These are phyloP conservation scores for Macaranga tanarius DNA, from an alignment of 441 rosid genomes.

Conservation along the genomic window DNA sequence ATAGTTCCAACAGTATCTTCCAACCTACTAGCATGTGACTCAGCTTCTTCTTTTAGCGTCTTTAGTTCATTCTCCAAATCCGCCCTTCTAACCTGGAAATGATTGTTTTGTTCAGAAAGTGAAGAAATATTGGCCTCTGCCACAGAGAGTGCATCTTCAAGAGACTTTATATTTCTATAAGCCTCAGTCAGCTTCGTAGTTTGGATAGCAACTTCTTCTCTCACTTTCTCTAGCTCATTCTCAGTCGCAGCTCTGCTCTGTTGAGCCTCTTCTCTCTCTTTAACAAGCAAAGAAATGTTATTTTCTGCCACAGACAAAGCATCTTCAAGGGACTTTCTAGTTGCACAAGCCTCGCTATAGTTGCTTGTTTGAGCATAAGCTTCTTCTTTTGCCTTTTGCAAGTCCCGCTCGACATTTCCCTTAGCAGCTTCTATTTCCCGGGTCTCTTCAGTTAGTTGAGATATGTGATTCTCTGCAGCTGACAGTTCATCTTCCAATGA, in stretches of 20 bases:
- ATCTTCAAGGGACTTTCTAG: constrained; percentile 62
- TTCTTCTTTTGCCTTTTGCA: constrained; percentile 58
- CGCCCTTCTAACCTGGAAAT: constrained; percentile 37
- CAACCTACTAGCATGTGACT: constrained; percentile 45
- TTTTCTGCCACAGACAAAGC: constrained; percentile 60
- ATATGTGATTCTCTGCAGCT: constrained; percentile 42
- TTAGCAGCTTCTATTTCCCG: constrained; percentile 44
- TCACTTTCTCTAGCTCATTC: constrained; percentile 55
- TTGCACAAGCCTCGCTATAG: constrained; percentile 50
- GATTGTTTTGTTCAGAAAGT: constrained; percentile 53
- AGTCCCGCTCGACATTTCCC: constrained; percentile 52
- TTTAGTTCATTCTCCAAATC: constrained; percentile 56
- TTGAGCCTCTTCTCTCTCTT: constrained; percentile 74
- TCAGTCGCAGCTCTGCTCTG: constrained; percentile 45
- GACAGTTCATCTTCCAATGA: constrained; percentile 61
- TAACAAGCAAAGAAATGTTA: constrained; percentile 47
- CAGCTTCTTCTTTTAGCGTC: constrained; percentile 58
- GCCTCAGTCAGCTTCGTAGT: constrained; percentile 57
- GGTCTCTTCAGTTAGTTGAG: constrained; percentile 53
- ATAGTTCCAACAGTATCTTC: constrained; percentile 49
- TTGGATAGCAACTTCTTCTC: constrained; percentile 50
- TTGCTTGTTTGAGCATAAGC: constrained; percentile 48
- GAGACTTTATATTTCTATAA: constrained; percentile 55
- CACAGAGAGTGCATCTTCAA: constrained; percentile 56
- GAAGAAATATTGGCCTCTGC: constrained; percentile 48